Conservation (phyloP, 257 asterid genomes). For the Cordia subcordata region DNA sequence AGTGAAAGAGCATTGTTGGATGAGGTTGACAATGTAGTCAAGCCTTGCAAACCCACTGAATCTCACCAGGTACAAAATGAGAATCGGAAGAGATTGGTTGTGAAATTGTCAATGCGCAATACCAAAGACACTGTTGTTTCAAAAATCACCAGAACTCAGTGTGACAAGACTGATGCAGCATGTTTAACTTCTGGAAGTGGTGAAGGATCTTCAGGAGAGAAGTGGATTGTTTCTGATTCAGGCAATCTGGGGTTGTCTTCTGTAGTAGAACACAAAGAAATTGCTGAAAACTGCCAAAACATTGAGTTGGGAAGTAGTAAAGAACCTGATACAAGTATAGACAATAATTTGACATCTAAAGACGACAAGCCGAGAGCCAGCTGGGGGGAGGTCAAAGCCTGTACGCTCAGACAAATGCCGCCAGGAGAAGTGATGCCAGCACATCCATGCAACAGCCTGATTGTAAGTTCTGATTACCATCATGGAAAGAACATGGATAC, state of each 20-base stretch:
- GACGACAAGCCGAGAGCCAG: constrained; percentile 19
- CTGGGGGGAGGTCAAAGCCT: constrained; percentile 43
- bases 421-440: constrained; percentile 26
- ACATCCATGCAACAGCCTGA: constrained; percentile 8
- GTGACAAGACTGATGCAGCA: constrained; percentile 33
- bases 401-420: constrained; percentile 32
- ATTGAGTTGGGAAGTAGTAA: constrained; percentile 22
- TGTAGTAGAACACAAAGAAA: constrained; percentile 14
- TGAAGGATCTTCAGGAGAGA: constrained; percentile 29
- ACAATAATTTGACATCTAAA: constrained; percentile 22
- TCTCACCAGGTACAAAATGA: constrained; percentile 30
- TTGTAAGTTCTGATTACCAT: constrained; percentile 6
- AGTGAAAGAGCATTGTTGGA: constrained; percentile 27
- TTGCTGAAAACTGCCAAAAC: neutral
- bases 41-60: constrained; percentile 31
- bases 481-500: constrained; percentile 3
- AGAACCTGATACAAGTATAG: constrained; percentile 24
- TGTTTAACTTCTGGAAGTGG: constrained; percentile 33
- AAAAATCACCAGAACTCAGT: constrained; percentile 29
- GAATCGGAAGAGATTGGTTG: constrained; percentile 60
- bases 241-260: constrained; percentile 41
- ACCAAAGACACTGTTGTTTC: constrained; percentile 30
- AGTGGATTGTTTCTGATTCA: constrained; percentile 22
- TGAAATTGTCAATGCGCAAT: constrained; percentile 56
- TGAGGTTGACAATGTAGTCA: constrained; percentile 33